Conservation (phyloP, 208 protist species). For the Blastocrithidia nonstop region DNA sequence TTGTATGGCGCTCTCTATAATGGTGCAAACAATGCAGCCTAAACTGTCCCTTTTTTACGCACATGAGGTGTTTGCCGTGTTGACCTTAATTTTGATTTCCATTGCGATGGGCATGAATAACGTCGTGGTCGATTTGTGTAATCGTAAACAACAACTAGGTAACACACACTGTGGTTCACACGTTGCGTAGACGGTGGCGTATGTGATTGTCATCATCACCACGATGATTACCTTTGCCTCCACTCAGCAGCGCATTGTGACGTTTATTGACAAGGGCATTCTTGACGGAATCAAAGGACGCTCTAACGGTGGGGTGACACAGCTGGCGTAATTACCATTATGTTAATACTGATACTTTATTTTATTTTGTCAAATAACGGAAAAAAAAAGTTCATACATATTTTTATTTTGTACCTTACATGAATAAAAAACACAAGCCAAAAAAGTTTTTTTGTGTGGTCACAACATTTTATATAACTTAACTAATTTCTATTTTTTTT, state of each 20-base stretch:
- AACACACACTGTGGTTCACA: slow-evolving; percentile 34
- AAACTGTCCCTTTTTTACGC: slow-evolving; percentile 45
- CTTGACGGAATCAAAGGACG: slow-evolving; percentile 71
- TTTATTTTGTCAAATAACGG: not conserved
- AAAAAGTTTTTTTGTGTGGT: not conserved
- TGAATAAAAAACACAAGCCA: not conserved
- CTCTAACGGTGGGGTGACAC: slow-evolving; percentile 54
- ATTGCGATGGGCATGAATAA: slow-evolving; percentile 71
- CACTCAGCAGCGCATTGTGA: slow-evolving; percentile 74
- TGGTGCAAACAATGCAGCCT: slow-evolving; percentile 44
- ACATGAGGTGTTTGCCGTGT: slow-evolving; percentile 40
- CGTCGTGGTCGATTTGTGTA: slow-evolving; percentile 57
- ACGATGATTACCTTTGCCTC: slow-evolving; percentile 47
- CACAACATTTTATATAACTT: not conserved
- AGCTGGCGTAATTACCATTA: slow-evolving; percentile 18
- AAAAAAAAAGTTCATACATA: not conserved
- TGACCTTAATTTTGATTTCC: slow-evolving; percentile 47
- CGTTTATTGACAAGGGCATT: slow-evolving; percentile 76
- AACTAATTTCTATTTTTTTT: not conserved
- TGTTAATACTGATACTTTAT: not conserved
- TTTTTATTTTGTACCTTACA: not conserved
- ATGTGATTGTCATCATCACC: slow-evolving; percentile 44
- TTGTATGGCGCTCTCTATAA: slow-evolving; percentile 28
- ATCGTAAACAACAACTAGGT: slow-evolving; percentile 8
- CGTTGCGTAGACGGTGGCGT: slow-evolving; percentile 38